These are phyloP conservation scores for Tolypocladium capitatum DNA, from an alignment of 2,329 filamentous ascomycete species.

Conservation along the genomic window DNA sequence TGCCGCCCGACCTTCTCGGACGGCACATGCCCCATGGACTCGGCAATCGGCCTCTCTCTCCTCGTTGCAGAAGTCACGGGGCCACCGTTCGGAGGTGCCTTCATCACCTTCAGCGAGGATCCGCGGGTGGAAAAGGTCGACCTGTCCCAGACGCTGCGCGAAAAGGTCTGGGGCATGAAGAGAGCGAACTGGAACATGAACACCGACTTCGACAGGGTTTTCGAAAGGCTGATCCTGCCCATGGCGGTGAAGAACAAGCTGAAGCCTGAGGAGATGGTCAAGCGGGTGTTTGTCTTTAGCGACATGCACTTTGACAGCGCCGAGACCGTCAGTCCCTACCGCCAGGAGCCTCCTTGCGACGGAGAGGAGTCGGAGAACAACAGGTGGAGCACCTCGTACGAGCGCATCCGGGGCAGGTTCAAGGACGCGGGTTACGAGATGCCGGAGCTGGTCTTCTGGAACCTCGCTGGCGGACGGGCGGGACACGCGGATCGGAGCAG, in stretches of 20 bases:
- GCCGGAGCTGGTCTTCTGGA: conserved; percentile 49
- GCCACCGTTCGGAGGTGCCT: conserved; percentile 37
- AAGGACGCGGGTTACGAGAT: conserved; percentile 39
- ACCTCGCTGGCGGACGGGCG: conserved; percentile 31
- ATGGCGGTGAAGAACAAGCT: conserved; percentile 37
- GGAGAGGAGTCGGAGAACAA: not conserved
- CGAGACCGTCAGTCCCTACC: not conserved
- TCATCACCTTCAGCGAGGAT: conserved; percentile 37
- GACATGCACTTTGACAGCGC: conserved; percentile 47
- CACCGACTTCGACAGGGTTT: conserved; percentile 42
- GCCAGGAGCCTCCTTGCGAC: too few species aligned
- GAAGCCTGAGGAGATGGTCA: conserved; percentile 44
- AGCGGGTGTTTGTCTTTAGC: conserved; percentile 45
- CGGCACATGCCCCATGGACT: conserved; percentile 35
- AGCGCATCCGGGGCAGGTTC: conserved; percentile 33
- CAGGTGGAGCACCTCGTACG: conserved; percentile 31
- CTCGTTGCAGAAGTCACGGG: conserved; percentile 38
- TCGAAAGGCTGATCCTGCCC: conserved; percentile 38
- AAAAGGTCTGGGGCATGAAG: conserved; percentile 25
- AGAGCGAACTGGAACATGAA: conserved; percentile 23
- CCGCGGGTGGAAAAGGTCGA: conserved; percentile 30
- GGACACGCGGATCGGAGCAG: conserved; percentile 9
- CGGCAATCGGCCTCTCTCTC: conserved; percentile 41
- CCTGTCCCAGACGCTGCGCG: conserved; percentile 20
- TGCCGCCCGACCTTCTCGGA: conserved; percentile 22